phyloP scores from a whole-genome alignment of 2,329 filamentous ascomycete species.

The Colletotrichum theobromicola region DNA sequence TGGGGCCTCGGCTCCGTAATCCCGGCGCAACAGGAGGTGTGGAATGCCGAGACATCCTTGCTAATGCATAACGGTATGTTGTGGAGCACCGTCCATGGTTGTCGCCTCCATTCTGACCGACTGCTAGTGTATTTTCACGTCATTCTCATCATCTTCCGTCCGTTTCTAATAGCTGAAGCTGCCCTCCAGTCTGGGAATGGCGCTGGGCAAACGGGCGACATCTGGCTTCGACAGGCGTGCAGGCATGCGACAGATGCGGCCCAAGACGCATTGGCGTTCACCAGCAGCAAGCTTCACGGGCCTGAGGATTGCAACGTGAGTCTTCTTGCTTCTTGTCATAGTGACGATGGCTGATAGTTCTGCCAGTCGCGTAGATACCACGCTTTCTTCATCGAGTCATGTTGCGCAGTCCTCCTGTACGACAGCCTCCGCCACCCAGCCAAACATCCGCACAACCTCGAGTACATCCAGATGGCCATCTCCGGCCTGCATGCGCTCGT shows the following conservation, averaged over 20 bases:
- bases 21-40: not conserved
- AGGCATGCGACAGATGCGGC: constrained; percentile 32
- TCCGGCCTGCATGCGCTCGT: constrained; percentile 7
- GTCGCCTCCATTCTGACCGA: not conserved
- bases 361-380: constrained; percentile 24
- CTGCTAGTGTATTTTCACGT: constrained; percentile 1
- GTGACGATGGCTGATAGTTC: too few species aligned
- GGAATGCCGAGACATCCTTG: constrained; percentile 12
- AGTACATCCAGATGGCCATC: constrained; percentile 16
- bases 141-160: constrained; percentile 2
- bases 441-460: constrained; percentile 28
- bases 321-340: not conserved
- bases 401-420: constrained; percentile 32
- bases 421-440: constrained; percentile 31
- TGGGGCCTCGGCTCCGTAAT: not conserved
- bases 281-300: not conserved
- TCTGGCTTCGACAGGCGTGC: constrained; percentile 35
- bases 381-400: constrained; percentile 33
- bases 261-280: constrained; percentile 30
- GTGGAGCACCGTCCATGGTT: not conserved
- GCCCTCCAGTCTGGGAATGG: constrained; percentile 5
- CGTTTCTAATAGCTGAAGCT: constrained; percentile 16
- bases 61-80: constrained; percentile 5
- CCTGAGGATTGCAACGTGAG: constrained; percentile 9
- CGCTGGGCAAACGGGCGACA: constrained; percentile 23